Conservation (phyloP, 2,329 filamentous ascomycete species). For the Epichloe amarillans region DNA sequence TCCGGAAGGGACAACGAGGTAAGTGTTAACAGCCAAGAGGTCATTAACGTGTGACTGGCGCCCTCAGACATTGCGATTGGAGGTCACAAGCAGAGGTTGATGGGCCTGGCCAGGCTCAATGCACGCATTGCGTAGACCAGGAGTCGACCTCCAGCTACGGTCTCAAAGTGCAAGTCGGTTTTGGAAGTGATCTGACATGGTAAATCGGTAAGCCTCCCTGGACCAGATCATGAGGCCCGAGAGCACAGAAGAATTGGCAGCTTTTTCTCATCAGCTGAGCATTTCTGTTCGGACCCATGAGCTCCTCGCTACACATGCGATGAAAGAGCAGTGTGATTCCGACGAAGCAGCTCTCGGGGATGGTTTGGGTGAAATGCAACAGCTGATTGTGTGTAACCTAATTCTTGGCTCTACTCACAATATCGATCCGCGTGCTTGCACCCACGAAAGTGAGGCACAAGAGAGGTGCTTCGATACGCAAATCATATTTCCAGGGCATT, state of each 20-base stretch:
- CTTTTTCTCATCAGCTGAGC: constrained; percentile 19
- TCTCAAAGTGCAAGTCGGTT: constrained; percentile 22
- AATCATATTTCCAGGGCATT: constrained; percentile 2
- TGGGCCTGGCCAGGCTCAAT: constrained; percentile 44
- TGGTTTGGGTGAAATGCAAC: constrained; percentile 20
- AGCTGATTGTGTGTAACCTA: constrained; percentile 36
- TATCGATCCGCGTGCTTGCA: constrained; percentile 6
- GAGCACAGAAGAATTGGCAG: constrained; percentile 26
- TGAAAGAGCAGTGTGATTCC: constrained; percentile 25
- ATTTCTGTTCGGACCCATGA: constrained; percentile 34
- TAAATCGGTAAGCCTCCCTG: neutral
- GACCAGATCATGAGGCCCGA: constrained; percentile 25
- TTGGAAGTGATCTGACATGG: constrained; percentile 9
- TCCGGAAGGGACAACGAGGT: constrained; percentile 34
- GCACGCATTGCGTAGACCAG: constrained; percentile 27
- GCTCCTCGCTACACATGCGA: constrained; percentile 24
- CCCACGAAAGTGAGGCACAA: neutral
- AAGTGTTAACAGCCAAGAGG: constrained; percentile 18
- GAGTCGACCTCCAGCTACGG: constrained; percentile 17
- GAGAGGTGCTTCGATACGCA: neutral
- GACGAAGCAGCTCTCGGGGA: constrained; percentile 25
- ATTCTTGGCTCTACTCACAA: constrained; percentile 27
- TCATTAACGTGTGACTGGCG: constrained; percentile 31
- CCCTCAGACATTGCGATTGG: constrained; percentile 27
- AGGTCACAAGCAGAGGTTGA: constrained; percentile 34